phyloP scores from a whole-genome alignment of 1,139 yeast genomes.

The Kurtzmaniella natalensis region DNA sequence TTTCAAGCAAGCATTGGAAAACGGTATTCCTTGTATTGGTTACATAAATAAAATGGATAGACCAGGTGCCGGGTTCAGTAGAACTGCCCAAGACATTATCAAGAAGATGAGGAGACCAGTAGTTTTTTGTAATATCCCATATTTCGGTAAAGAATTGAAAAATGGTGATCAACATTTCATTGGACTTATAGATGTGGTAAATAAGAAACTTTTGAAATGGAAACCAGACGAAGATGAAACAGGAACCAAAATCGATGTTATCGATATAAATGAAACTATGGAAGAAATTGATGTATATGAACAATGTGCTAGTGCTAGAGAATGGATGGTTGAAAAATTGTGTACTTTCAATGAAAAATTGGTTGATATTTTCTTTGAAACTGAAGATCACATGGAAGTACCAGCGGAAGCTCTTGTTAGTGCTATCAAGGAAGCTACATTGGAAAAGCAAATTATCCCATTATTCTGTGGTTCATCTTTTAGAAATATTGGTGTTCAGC shows the following conservation, averaged over 20 bases:
- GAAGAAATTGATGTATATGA: constrained; percentile 33
- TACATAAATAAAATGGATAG: constrained; percentile 95
- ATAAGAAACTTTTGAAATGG: constrained; percentile 67
- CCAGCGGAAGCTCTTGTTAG: constrained; percentile 46
- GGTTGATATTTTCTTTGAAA: constrained; percentile 70
- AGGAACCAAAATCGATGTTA: constrained; percentile 54
- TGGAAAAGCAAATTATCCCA: constrained; percentile 60
- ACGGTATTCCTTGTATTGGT: constrained; percentile 68
- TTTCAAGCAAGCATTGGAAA: constrained; percentile 78
- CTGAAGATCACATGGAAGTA: constrained; percentile 63
- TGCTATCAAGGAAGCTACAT: constrained; percentile 63
- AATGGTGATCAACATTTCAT: constrained; percentile 48
- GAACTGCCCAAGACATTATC: constrained; percentile 85
- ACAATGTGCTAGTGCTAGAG: constrained; percentile 57
- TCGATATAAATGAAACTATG: constrained; percentile 32
- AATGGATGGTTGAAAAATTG: constrained; percentile 75
- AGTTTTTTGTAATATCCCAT: constrained; percentile 76
- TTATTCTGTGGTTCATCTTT: constrained; percentile 92
- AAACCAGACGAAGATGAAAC: constrained; percentile 37
- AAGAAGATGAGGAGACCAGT: constrained; percentile 71
- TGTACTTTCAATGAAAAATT: constrained; percentile 78
- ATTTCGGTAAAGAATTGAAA: constrained; percentile 41
- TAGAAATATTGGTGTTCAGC: constrained; percentile 90
- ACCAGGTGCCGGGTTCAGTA: constrained; percentile 89
- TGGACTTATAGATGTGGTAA: constrained; percentile 83